Conservation (phyloP, 1,139 yeast genomes). For the Candida glucosophila region DNA sequence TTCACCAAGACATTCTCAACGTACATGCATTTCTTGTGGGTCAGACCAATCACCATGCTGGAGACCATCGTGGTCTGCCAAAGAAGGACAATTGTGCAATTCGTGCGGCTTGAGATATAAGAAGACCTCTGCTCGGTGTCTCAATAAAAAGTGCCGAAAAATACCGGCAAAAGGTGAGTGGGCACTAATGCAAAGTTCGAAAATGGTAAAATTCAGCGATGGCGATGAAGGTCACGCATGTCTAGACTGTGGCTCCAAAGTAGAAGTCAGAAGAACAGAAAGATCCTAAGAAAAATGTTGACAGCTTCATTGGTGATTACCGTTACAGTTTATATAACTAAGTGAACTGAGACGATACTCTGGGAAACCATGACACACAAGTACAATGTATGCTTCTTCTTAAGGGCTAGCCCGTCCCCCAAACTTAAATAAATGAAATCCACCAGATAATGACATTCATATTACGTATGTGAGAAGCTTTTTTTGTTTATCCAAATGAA, state of each 20-base stretch:
- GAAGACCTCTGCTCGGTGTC: conserved; percentile 87
- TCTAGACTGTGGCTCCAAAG: conserved; percentile 55
- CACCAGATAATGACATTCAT: too few species aligned
- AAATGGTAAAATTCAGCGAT: conserved; percentile 37
- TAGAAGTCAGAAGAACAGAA: conserved; percentile 36
- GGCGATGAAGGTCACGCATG: conserved; percentile 47
- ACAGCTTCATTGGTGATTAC: too few species aligned
- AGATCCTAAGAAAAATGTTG: too few species aligned
- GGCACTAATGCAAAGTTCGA: conserved; percentile 75
- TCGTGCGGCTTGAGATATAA: conserved; percentile 93
- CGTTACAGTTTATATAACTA: too few species aligned
- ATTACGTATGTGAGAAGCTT: too few species aligned
- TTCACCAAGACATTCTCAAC: conserved; percentile 30
- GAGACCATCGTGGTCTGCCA: conserved; percentile 93
- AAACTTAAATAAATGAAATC: too few species aligned
- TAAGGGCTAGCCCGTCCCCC: too few species aligned
- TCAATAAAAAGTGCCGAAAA: conserved; percentile 64
- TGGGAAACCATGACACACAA: too few species aligned
- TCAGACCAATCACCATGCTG: conserved; percentile 94
- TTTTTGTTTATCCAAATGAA: too few species aligned
- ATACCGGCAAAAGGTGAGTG: conserved; percentile 97
- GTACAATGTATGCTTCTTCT: too few species aligned
- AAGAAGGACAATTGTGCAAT: conserved; percentile 89
- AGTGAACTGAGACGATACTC: too few species aligned
- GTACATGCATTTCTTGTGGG: conserved; percentile 85